phyloP scores from a whole-genome alignment of 805 yeast genomes.

The Wickerhamiella parazyma region DNA sequence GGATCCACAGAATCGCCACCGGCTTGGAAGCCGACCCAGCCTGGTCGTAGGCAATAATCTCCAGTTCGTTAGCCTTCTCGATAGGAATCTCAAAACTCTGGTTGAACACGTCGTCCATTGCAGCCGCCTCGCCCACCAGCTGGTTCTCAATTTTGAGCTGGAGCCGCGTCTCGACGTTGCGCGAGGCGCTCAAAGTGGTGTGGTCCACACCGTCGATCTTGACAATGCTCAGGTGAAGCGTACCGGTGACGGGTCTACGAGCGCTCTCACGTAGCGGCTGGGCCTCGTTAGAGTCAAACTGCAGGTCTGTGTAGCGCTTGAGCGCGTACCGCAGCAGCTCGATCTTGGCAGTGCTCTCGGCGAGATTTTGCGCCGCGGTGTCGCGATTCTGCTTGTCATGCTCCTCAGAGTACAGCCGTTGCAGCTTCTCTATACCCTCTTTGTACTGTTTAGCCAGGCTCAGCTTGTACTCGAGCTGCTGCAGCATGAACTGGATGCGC shows the following conservation, averaged over 20 bases:
- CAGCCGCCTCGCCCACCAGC: conserved; percentile 62
- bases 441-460: conserved; percentile 90
- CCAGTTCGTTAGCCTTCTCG: conserved; percentile 86
- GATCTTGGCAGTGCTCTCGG: conserved; percentile 75
- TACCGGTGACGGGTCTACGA: conserved; percentile 74
- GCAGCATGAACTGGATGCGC: conserved; percentile 87
- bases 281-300: conserved; percentile 42
- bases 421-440: conserved; percentile 82
- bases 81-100: conserved; percentile 72
- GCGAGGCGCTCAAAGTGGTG: conserved; percentile 68
- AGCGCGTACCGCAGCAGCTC: conserved; percentile 70
- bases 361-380: conserved; percentile 78
- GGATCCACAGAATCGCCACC: conserved; percentile 85
- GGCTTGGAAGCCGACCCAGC: conserved; percentile 50
- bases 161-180: conserved; percentile 66
- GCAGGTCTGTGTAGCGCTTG: conserved; percentile 81
- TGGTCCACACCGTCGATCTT: conserved; percentile 87
- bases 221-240: conserved; percentile 54
- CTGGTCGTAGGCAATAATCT: conserved; percentile 74
- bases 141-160: conserved; percentile 80
- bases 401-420: conserved; percentile 72
- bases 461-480: conserved; percentile 82
- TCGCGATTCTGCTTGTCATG: conserved; percentile 77
- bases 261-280: conserved; percentile 57
- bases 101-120: conserved; percentile 60